Conservation (phyloP, 352 stramenopile species). For the Globisporangium viniferum region DNA sequence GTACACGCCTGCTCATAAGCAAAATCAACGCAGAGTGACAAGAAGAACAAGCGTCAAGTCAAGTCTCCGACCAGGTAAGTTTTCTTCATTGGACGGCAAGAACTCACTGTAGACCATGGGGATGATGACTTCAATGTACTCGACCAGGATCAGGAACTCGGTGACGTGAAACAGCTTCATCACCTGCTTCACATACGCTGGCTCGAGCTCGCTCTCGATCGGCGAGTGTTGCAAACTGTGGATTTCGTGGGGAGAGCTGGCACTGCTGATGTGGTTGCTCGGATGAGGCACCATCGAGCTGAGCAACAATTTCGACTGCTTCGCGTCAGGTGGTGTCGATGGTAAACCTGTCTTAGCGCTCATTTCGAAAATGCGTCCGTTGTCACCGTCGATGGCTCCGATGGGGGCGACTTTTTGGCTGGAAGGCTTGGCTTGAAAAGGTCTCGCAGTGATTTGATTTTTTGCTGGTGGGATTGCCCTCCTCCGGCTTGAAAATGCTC, state of each 20-base stretch:
- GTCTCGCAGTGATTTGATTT: not conserved
- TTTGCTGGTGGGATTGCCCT: not conserved
- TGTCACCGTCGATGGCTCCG: not conserved
- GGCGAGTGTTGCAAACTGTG: not conserved
- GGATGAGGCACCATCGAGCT: not conserved
- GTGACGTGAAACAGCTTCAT: constrained; percentile 4
- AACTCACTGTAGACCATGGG: constrained; percentile 10
- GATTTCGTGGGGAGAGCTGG: not conserved
- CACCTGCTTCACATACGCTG: not conserved
- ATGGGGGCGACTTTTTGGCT: not conserved
- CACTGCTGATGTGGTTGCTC: not conserved
- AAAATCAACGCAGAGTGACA: not conserved
- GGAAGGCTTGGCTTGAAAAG: not conserved
- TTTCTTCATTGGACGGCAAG: not conserved
- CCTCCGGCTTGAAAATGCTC: not conserved
- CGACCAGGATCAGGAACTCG: constrained; percentile 6
- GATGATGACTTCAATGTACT: constrained; percentile 10
- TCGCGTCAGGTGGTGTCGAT: not conserved
- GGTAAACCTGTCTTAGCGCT: not conserved
- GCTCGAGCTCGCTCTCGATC: not conserved
- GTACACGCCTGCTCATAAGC: not conserved
- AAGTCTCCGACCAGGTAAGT: not conserved
- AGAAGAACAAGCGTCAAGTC: not conserved
- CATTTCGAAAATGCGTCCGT: not conserved
- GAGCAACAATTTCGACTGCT: not conserved